Evolutionary conservation across 2,329 filamentous ascomycete species (phyloP), one percentile per base, ranked within the genome.

Genomic region (Dichotomopilus funicola): DNA sequence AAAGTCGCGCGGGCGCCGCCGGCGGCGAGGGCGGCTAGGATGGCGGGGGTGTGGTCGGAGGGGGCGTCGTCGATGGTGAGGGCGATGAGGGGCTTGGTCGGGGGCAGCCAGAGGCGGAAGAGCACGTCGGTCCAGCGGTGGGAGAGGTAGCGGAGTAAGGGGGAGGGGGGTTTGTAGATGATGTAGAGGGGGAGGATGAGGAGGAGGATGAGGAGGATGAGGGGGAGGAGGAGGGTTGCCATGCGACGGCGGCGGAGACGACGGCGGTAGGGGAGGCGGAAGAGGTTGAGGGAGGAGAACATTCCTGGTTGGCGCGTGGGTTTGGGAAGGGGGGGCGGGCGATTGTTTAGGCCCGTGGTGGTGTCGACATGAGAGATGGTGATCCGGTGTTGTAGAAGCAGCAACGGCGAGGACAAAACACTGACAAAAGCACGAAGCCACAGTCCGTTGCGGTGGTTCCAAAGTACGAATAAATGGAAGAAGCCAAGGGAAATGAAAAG

Each of bases 61-160:
- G 91, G 91, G 34, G 85, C 87, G 71, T 96, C 91, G 73, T 96
- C 91, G 65, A 96, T 86, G 1, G 89, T 95, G 41, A 96, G 77
- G 0, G 89, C 91, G 13, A 96, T 77, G 33, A 92, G 72, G 65
- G 86, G 88, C 48, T 80, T 73, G 7, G 72, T 64, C 1, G 58
- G 51, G 0, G 74, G 69, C 5, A 70, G 64, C 6, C 69, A 64
- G 34, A 88, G 78, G 62, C 88, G 85, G 77, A 87, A 95, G 11
- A 95, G 77, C 3, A 95, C 87, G 64, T 91, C 85, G 1, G 89
- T 88, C 79, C 87, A 91, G 59, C 80, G 82, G 62, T 73, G 73
- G 64, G 85, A 80, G 57, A 95, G 81, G 73, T 87, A 86, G 55
- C 75, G 73, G 67, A 95, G 87, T 38, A 95, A 71, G 46, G 79